Conservation (phyloP, 2,329 filamentous ascomycete species). For the Sarocladium strictum region DNA sequence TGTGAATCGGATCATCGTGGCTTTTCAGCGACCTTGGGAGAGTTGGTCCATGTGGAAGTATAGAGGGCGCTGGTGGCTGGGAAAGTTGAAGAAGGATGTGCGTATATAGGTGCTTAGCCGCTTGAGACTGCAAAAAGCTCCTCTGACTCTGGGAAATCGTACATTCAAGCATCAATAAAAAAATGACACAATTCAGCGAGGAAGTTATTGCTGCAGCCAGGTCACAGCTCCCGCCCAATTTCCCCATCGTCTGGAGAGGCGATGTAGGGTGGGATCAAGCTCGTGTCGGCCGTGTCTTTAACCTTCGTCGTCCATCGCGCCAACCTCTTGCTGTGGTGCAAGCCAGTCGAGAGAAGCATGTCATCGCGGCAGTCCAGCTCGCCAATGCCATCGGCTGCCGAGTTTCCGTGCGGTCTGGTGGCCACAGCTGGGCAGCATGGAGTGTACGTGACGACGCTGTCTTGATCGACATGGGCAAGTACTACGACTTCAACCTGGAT, state of each 20-base stretch:
- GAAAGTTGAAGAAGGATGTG: too few species aligned
- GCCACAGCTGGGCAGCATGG: constrained; percentile 44
- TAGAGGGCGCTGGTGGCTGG: too few species aligned
- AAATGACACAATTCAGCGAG: constrained; percentile 8
- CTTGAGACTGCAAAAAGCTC: too few species aligned
- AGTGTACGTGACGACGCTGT: constrained; percentile 41
- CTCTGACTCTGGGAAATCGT: too few species aligned
- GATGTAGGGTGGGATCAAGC: constrained; percentile 19
- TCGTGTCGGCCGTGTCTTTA: constrained; percentile 36
- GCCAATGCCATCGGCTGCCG: constrained; percentile 24
- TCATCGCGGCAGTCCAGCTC: constrained; percentile 31
- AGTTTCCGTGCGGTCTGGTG: constrained; percentile 41
- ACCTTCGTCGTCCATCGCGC: constrained; percentile 26
- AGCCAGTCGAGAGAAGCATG: constrained; percentile 28
- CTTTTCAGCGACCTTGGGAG: too few species aligned
- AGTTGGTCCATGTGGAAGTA: too few species aligned
- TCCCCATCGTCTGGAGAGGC: constrained; percentile 19
- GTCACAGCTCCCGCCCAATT: constrained; percentile 12
- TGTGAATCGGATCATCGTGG: too few species aligned
- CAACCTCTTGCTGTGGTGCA: constrained; percentile 36
- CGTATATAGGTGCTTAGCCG: too few species aligned
- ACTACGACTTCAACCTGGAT: constrained; percentile 31
- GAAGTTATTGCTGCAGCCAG: not conserved
- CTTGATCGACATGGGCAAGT: constrained; percentile 28
- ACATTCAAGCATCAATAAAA: constrained; percentile 7